A percentile compares a stretch with the other conserved stretches of the same genome.
Conservation (phyloP, 176 grass and related monocot genomes). For the Bolboschoenus planiculmis region DNA sequence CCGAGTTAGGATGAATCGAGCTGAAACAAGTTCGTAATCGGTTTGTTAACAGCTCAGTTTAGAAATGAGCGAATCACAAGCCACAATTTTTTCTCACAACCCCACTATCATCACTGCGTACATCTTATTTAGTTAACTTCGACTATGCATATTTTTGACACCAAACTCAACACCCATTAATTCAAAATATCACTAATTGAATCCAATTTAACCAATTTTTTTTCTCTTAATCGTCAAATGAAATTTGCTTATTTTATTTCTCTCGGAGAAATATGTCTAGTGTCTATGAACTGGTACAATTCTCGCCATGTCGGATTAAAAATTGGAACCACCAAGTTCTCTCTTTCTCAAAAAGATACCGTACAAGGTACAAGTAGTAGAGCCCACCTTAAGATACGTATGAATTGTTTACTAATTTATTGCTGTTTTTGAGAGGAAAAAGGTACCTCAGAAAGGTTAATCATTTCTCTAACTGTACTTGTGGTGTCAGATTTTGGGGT, state of each 20-base stretch:
- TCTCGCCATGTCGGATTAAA: background rate
- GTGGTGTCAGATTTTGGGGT: background rate
- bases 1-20: too few species aligned
- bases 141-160: too few species aligned
- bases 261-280: background rate
- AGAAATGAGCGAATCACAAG: too few species aligned
- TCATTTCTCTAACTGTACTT: background rate
- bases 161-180: too few species aligned
- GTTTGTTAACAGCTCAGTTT: too few species aligned
- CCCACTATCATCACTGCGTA: too few species aligned
- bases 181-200: too few species aligned
- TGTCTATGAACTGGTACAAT: background rate
- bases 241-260: background rate
- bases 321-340: background rate
- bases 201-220: too few species aligned
- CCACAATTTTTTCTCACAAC: too few species aligned
- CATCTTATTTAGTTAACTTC: too few species aligned
- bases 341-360: background rate
- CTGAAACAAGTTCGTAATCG: too few species aligned
- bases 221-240: too few species aligned
- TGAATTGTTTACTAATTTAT: background rate
- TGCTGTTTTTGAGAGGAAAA: background rate
- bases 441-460: slow-evolving; percentile 8
- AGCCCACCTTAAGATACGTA: background rate
- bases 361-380: background rate